Conservation (phyloP, 768 basidiomycete species). For the Auricularia sp. region DNA sequence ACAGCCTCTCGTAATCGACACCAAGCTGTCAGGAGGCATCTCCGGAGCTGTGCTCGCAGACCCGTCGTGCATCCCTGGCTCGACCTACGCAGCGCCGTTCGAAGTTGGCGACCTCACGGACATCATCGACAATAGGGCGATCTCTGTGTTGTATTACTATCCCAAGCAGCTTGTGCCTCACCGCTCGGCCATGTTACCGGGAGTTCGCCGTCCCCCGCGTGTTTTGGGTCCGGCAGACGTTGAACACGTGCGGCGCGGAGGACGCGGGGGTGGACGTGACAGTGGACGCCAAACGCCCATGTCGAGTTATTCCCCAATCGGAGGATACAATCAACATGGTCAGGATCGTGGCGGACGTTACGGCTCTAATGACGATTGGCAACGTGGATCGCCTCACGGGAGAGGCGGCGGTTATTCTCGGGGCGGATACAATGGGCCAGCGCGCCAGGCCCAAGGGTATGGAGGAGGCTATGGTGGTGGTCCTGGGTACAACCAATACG, state of each 20-base stretch:
- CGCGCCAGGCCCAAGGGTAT: conserved; percentile 2
- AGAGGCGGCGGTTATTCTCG: conserved; percentile 19
- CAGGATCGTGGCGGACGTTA: conserved; percentile 11
- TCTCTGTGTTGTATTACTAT: conserved; percentile 84
- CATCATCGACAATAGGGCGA: conserved; percentile 75
- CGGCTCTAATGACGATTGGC: conserved; percentile 46
- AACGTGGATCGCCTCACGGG: conserved; percentile 25
- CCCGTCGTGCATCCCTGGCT: conserved; percentile 83
- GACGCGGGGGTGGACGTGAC: conserved; percentile 16
- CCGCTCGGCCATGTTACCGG: conserved; percentile 71
- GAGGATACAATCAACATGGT: not conserved
- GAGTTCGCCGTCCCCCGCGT: conserved; percentile 48
- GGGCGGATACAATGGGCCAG: conserved; percentile 18
- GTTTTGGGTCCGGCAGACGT: conserved; percentile 61
- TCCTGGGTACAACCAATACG: conserved; percentile 9
- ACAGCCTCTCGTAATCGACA: conserved; percentile 38
- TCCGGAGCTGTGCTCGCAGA: conserved; percentile 74
- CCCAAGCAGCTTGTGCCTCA: conserved; percentile 82
- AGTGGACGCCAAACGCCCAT: conserved; percentile 4
- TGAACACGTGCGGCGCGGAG: conserved; percentile 47
- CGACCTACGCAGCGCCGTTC: conserved; percentile 77
- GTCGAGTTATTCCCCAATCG: conserved; percentile 3
- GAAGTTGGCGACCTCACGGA: conserved; percentile 45
- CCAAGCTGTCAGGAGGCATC: conserved; percentile 63
- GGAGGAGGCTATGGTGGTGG: conserved; percentile 12